Conservation (phyloP, 441 rosid species). For the Kokia cookei region DNA sequence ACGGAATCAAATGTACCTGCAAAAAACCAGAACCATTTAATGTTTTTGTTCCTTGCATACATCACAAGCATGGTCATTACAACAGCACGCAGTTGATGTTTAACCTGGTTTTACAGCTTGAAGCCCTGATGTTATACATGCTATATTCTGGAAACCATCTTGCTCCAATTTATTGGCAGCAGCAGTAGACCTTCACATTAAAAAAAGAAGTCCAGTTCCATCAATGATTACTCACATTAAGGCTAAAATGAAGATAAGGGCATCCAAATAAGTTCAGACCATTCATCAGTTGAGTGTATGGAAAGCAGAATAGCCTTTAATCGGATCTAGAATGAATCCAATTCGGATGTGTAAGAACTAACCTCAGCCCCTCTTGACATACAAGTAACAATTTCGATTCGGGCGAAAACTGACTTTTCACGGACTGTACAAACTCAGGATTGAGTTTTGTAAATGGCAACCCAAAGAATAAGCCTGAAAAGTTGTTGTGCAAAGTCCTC, state of each 20-base stretch:
- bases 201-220: neutral
- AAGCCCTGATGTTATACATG: slow-evolving; percentile 84
- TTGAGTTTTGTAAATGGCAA: slow-evolving; percentile 66
- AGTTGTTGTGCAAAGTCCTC: slow-evolving; percentile 88
- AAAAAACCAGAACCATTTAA: slow-evolving; percentile 6
- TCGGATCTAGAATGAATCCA: neutral
- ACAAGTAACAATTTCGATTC: slow-evolving; percentile 63
- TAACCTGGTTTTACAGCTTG: slow-evolving; percentile 88
- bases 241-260: neutral
- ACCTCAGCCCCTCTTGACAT: slow-evolving; percentile 97
- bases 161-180: slow-evolving; percentile 36
- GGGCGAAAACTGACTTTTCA: slow-evolving; percentile 53
- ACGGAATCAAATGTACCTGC: slow-evolving; percentile 76
- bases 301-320: neutral
- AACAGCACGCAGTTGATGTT: neutral
- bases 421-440: slow-evolving; percentile 60
- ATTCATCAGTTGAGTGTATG: neutral
- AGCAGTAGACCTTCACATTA: slow-evolving; percentile 64
- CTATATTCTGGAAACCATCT: slow-evolving; percentile 69
- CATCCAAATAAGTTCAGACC: neutral
- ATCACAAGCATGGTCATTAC: neutral
- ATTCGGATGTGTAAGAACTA: slow-evolving; percentile 12
- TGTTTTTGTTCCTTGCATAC: neutral
- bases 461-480: slow-evolving; percentile 84
- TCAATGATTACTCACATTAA: slow-evolving; percentile 1